phyloP scores from a whole-genome alignment of 1,139 yeast species.

The Protomyces inouyei region DNA sequence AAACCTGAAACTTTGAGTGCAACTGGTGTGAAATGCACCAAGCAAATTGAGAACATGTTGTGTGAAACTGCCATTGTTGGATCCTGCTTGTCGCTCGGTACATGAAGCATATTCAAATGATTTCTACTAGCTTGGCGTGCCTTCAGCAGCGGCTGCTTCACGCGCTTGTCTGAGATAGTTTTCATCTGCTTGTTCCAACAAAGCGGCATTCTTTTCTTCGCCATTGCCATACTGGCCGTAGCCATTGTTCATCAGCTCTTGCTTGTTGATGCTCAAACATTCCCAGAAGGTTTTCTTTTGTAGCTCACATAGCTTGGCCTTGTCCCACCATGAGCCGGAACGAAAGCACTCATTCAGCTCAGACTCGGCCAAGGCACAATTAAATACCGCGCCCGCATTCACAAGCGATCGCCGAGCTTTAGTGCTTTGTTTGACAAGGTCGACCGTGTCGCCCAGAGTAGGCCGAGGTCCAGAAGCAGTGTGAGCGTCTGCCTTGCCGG shows the following conservation, averaged over 20 bases:
- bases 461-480: neutral
- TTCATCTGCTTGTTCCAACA: constrained; percentile 12
- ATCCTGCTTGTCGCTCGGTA: no score
- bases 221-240: constrained; percentile 11
- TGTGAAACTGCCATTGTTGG: no score
- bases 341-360: constrained; percentile 20
- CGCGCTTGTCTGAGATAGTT: neutral
- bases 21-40: no score
- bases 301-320: constrained; percentile 14
- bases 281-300: constrained; percentile 21
- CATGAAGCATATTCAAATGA: no score
- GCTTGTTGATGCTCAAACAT: constrained; percentile 14
- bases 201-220: constrained; percentile 4
- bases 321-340: constrained; percentile 24
- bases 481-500: neutral
- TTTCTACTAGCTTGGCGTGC: neutral
- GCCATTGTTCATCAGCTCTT: constrained; percentile 5
- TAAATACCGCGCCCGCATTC: constrained; percentile 23
- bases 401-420: constrained; percentile 14
- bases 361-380: constrained; percentile 21
- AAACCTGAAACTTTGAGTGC: no score
- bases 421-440: neutral
- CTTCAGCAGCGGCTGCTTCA: neutral
- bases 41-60: no score
- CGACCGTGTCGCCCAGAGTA: neutral